These are phyloP conservation scores for Ophiocordyceps camponoti-leonardi DNA, from an alignment of 2,329 filamentous ascomycete species.

Conservation along the genomic window DNA sequence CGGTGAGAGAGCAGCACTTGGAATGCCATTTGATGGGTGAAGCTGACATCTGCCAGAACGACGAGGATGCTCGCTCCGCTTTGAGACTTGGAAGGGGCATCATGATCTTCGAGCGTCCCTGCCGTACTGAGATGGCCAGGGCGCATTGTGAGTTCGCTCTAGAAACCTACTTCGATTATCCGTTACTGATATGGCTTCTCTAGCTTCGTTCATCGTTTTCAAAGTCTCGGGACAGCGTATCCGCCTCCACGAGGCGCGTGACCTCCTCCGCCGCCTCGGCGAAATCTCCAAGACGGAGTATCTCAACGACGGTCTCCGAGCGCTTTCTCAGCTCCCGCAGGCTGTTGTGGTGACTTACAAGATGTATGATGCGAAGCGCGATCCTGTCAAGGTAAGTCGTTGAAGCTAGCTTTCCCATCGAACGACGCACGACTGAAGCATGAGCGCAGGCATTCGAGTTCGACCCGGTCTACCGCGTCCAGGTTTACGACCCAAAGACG, in stretches of 20 bases:
- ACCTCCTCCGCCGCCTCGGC: conserved; percentile 26
- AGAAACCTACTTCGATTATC: too few relatives aligned
- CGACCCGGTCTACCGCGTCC: conserved; percentile 6
- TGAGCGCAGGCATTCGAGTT: conserved; percentile 11
- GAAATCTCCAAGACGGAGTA: conserved; percentile 21
- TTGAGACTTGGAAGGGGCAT: conserved; percentile 27
- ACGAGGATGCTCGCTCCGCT: conserved; percentile 30
- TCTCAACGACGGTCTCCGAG: conserved; percentile 15
- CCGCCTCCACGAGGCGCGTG: conserved; percentile 23
- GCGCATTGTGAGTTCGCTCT: conserved; percentile 31
- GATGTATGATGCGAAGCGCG: conserved; percentile 31
- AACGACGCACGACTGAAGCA: background rate
- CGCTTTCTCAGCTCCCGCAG: conserved; percentile 15
- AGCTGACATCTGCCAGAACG: conserved; percentile 17
- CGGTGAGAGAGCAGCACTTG: conserved; percentile 21
- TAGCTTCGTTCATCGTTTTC: conserved; percentile 33
- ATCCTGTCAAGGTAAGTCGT: conserved; percentile 28
- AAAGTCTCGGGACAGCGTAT: conserved; percentile 16
- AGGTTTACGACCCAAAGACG: conserved; percentile 11
- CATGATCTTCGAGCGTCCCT: conserved; percentile 35
- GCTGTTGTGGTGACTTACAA: conserved; percentile 30
- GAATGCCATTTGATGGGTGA: background rate
- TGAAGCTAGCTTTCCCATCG: background rate
- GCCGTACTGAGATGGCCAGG: conserved; percentile 41
- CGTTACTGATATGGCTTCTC: conserved; percentile 12